Evolutionary conservation across 805 yeast genomes (phyloP), one percentile per base, ranked within the genome.

Genomic region (Zygosaccharomyces gambellarensis): DNA sequence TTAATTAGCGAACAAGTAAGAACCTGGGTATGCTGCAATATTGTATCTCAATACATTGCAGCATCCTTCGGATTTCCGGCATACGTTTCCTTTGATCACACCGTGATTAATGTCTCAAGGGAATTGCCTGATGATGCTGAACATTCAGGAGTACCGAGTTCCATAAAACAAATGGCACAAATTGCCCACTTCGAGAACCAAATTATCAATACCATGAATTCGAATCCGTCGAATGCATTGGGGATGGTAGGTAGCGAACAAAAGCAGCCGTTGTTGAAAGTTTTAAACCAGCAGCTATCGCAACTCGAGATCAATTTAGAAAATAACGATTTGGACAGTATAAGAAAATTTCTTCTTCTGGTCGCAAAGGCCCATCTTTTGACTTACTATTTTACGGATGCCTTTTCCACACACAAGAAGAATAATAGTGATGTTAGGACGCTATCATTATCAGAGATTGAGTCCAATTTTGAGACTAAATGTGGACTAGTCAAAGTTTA

Each of bases 61-160:
- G 82, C 95, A 2, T 84, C 95, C 9, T 89, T 90, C 70, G 99
- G 99, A 17, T 90, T 86, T 62, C 99, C 98, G 0, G 89, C 95
- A 0, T 90, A 89, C 67, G 90, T 87, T 3, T 87, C 84, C 51
- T 87, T 90, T 61, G 96, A 89, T 63, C 76, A 84, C 23, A 76
- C 89, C 0, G 79, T 85, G 2, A 69, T 82, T 60, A 74, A 74
- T 5, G 74, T 82, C 3, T 78, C 56, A 68, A 78, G 57, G 45
- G 34, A 46, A 19, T 50, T 53, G 5, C 58, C 58, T 56, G 47
- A 47, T 17, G 29, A 57, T 62, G 38, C 45, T 27, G 46, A 48
- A n/a, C 54, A 51, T 23, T 51, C 65, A 22, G 73, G 70, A 22
- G 69, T 87, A 19, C 87, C 92, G 1, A 62, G 67, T 14, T 69